Evolutionary conservation across 495 filamentous ascomycete genomes (phyloP), one percentile per base, ranked within the genome.

Genomic region (Letharia lupina): DNA sequence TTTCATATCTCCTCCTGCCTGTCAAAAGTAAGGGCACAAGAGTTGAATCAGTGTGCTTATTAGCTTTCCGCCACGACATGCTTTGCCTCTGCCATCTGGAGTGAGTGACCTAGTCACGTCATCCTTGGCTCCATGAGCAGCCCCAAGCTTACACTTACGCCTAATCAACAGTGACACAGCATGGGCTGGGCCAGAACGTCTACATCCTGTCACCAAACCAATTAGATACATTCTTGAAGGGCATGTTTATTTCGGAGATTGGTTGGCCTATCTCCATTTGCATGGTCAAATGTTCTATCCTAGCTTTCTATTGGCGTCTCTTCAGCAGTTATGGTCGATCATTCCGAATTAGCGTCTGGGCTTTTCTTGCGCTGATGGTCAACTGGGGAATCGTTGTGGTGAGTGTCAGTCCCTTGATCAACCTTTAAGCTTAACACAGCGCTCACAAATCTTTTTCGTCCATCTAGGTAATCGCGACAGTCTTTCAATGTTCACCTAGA

Each of bases 281-380:
- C 56, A 64, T 70, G 40, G 70, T 73, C 64, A 78, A 78, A 65
- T 47, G 76, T 4, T 77, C 76, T 3, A 71, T 80, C 18, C 70
- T 80, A 10, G 60, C 75, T 18, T 75, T 79, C 62, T 80, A 79
- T 60, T 64, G 73, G 4, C 77, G 77, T 20, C 75, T 79, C 67
- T 74, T 79, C 63, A 65, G 56, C 39, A 68, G 9, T 16, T 33
- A 50, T 33, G 48, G 41, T 15, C 66, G 16, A 40, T 65, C 16
- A 2, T 47, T 47, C 44, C 15, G 18, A 33, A 68, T 74, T 35
- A 52, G 68, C 13, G 60, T 77, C 44, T 73, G 74, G 61, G 65
- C 73, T 44, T 72, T 77, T 44, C 73, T 73, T 18, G 60, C 60
- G 0, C 20, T 75, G 7, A 71, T 74, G 20, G 16, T 75, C 0